phyloP scores from a whole-genome alignment of 768 basidiomycete species.

The Psilocybe subaeruginosa region DNA sequence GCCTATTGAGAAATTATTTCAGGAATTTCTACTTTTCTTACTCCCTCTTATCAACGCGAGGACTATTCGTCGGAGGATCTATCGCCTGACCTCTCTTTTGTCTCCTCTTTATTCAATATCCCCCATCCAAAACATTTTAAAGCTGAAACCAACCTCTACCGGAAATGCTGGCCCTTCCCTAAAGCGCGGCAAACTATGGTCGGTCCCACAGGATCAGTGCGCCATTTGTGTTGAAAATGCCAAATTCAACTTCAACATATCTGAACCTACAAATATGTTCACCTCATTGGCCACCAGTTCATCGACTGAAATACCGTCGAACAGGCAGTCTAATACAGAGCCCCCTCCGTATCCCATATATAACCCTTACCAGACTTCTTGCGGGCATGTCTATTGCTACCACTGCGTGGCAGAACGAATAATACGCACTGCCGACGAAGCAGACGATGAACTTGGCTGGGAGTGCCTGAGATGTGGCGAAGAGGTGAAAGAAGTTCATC shows the following conservation, averaged over 20 bases:
- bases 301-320: slow-evolving; percentile 15
- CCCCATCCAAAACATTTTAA: slow-evolving; percentile 22
- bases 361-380: slow-evolving; percentile 83
- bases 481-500: slow-evolving; percentile 63
- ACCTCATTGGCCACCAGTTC: slow-evolving; percentile 33
- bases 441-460: slow-evolving; percentile 63
- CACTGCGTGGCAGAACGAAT: slow-evolving; percentile 88
- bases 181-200: slow-evolving; percentile 65
- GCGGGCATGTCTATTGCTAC: slow-evolving; percentile 91
- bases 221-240: slow-evolving; percentile 88
- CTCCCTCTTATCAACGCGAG: slow-evolving; percentile 82
- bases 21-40: slow-evolving; percentile 96
- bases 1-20: slow-evolving; percentile 8
- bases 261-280: slow-evolving; percentile 56
- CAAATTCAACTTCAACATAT: slow-evolving; percentile 57
- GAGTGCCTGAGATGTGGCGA: slow-evolving; percentile 82
- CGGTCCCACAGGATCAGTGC: slow-evolving; percentile 76
- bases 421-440: slow-evolving; percentile 72
- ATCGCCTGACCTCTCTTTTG: slow-evolving; percentile 36
- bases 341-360: slow-evolving; percentile 69
- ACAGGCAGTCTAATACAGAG: slow-evolving; percentile 30
- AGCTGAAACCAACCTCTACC: neutral
- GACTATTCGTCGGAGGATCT: slow-evolving; percentile 60
- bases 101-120: slow-evolving; percentile 32
- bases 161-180: slow-evolving; percentile 13